Base-by-base conservation (phyloP, 2,329 filamentous ascomycete genomes). In the Pseudopyrenochaeta lycopersici region DNA sequence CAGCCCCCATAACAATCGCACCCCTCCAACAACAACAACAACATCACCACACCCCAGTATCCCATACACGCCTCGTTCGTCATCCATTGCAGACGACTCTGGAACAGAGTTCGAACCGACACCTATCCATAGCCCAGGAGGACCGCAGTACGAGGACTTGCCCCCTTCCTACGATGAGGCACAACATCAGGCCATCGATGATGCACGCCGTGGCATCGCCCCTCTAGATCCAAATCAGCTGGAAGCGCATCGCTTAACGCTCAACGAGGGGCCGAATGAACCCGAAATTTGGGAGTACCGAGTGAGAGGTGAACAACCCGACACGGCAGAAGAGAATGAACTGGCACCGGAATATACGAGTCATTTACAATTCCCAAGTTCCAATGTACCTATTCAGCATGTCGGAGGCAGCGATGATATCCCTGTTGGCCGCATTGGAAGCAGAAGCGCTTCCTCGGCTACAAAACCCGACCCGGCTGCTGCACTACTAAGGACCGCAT, bases 151-250 rank as follows among this genome's bases (percentile, higher is more conserved):
- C 43, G 70, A 74, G 43, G 74, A 76, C 45, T 56, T 75, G 3
- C 74, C 73, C 17, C 74, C 74, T 1, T 70, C 72, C 0, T 76
- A 76, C 46, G 71, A 74, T 38, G 68, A 76, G 51, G 74, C 73
- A 5, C 67, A 69, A 23, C 60, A 70, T 14, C 62, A 71, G 45
- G 67, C 68, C 17, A 52, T 71, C 3, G 56, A 62, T 23, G 67
- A 75, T 47, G 64, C 67, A 23, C 63, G 64, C 39, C 63, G 64
- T 35, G 68, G 67, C 14, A 48, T 63, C n/a, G 46, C 64, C 10
- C 59, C 70, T 1, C 44, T 70, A 11, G 63, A 69, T 38, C 65
- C 66, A 4, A 67, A 63, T 29, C 58, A 70, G 41, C 54, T 74
- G 15, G 66, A 72, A 51, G 65, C 64, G 4, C 64, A 66, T 32